Evolutionary conservation across 2,329 filamentous ascomycete species (phyloP), one percentile per base, ranked within the genome.

Genomic region (Sarocladium kiliense): DNA sequence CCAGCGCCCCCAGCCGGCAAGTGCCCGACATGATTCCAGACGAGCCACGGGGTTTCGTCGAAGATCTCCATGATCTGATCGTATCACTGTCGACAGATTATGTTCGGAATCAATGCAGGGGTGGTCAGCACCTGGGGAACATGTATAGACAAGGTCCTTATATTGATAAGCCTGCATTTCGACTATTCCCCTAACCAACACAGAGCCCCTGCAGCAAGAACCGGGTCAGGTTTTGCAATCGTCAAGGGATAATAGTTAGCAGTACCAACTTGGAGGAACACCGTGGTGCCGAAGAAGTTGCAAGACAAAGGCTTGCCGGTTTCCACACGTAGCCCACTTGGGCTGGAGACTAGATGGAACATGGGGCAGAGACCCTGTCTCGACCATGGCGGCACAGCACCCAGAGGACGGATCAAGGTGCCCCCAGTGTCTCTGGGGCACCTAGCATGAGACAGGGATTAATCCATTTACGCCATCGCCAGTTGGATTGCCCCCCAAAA

Each of bases 381-480:
- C 27, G 47, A 51, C 27, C 47, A 51, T 36, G 47, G 47, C 23
- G n/a, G 47, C 47, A 51, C 47, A 51, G 47, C 30, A 51, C 47
- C 47, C 30, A 51, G n/a, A 19, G 47, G 47, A 51, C 47, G 30
- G 47, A 51, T 36, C 26, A 18, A 34, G 16, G 12, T 14, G 11
- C 27, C 47, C n/a, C 47, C 47, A 36, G 26, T 36, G 47, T 51
- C 47, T 51, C 30, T 32, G 47, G 27, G 27, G 27, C 47, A 34
- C 10, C 47, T 21, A 23, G n/a, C 12, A 6, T 47, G 44, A 47
- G 44, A 47, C 44, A 47, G 27, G 44, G 44, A 47, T 47, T 47
- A 47, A 5, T 23, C 25, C 44, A 21, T 47, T 23, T 47, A 18
- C 23, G 44, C 44, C 44, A 27, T 18, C 23, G 26, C 44, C 11